Evolutionary conservation across 129 eudicot genomes (phyloP), one percentile per base, ranked within the genome.

Genomic region (Oenanthe sinensis): DNA sequence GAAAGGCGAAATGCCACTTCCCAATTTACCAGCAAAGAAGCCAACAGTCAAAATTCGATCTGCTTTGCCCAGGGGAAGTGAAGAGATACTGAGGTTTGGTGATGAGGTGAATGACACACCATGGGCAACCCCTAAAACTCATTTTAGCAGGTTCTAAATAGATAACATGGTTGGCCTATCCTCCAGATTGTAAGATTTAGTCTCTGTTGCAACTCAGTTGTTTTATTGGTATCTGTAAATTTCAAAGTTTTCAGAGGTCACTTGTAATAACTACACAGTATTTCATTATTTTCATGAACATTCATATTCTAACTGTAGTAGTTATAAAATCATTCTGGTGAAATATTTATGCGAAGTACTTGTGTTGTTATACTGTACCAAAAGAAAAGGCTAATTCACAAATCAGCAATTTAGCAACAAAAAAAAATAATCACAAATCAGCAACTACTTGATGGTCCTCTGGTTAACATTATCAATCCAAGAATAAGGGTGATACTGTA

Each of bases 111-210:
- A 70, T 33, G 85, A 79, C 8, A 84, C 91, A 22, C 90, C 92
- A 0, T 92, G 97, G 97, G 84, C 90, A 20, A 90, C 97, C 4
- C 97, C 97, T 6, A 84, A 85, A 76, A 85, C 91, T 37, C 96
- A 92, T 86, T 90, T 92, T 82, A 89, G 97, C 82, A 85, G 70
- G 84, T 52, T 37, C 71, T 77, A 58, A 36, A 2, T 45, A 42
- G 19, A 24, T 11, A 74, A 72, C 39, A 46, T 74, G 8, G 14
- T 20, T 74, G 58, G 36, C 33, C 26, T 22, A 60, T n/a, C n/a
- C 67, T 60, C 4, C 39, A 24, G 22, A 74, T 24, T 74, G 77
- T 46, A 74, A 74, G 15, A 44, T 30, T n/a, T 58, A 3, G 15
- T 24, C 33, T 60, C 3, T 22, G 67, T 58, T 58, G 30, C 67